Evolutionary conservation across 78 protist genomes (phyloP), one percentile per base, ranked within the genome.

Genomic region (Dictyostelium firmibasis): DNA sequence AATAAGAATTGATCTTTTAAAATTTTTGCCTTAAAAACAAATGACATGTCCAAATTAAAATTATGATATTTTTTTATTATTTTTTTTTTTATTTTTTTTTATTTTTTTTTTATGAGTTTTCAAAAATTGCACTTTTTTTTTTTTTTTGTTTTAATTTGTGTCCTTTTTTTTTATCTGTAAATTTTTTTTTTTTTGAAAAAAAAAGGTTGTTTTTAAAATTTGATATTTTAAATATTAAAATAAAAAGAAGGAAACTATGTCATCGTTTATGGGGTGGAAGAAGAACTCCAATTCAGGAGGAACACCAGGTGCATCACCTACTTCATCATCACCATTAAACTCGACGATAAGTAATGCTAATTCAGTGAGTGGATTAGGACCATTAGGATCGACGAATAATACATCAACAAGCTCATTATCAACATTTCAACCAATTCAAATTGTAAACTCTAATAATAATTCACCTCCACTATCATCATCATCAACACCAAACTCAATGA

Each of bases 311-410:
- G 53, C 38, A 6, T 25, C 91, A 33, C 69, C 69, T 0, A 36
- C 74, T 29, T 31, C 69, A 57, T 36, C 74, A 23, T 62, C 76
- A n/a, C 44, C 74, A 60, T 6, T 47, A 38, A 31, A 13, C 7
- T 41, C 88, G 3, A 33, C 41, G 1, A n/a, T 47, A 0, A 64
- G 38, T 25, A 27, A 29, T 13, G 43, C 76, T 0, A 38, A n/a
- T 9, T 35, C 75, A 16, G 78, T 62, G 3, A 83, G 78, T 38
- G 74, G 88, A 35, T 38, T 83, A 20, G 69, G 76, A 64, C 88
- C 88, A 38, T 33, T 57, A 27, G 74, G 88, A 23, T 62, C 74
- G 9, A 50, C 11, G 4, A 36, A 18, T 53, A 50, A 57, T 2
- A 29, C 36, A 60, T 64, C 47, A 16, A 72, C 23, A 16, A 14